Evolutionary conservation across 2,329 filamentous ascomycete genomes (phyloP).

Genomic region (Talaromyces atroroseus): DNA sequence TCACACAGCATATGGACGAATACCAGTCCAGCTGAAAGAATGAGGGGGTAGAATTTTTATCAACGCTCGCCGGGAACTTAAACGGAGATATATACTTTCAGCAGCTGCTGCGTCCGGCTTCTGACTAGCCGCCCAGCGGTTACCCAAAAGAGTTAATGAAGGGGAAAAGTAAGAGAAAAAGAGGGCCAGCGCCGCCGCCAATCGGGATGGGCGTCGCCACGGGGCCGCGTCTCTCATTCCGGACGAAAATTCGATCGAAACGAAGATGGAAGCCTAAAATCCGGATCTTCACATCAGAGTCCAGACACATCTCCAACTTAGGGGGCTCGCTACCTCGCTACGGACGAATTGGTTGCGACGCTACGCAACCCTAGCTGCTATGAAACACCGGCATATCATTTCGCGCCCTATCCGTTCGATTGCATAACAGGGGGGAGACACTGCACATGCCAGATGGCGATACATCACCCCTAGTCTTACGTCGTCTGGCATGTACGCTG

Average conservation of each 20-base stretch:
- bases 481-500: not conserved
- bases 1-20: too few relatives aligned
- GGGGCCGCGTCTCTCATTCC: not conserved
- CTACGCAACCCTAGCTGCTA: too few relatives aligned
- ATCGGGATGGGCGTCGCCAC: not conserved
- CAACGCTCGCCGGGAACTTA: not conserved
- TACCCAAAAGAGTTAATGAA: not conserved
- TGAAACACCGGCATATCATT: too few relatives aligned
- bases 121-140: not conserved
- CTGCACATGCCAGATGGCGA: too few relatives aligned
- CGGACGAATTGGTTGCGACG: too few relatives aligned
- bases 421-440: not conserved
- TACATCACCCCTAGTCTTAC: too few relatives aligned
- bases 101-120: not conserved
- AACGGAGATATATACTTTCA: not conserved
- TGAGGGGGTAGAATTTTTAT: too few relatives aligned
- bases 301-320: too few relatives aligned
- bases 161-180: not conserved
- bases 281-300: not conserved
- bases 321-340: too few relatives aligned
- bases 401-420: too few relatives aligned
- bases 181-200: not conserved
- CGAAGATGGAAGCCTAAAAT: not conserved
- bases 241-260: not conserved
- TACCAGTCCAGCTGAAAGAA: too few relatives aligned